Base-by-base conservation (phyloP, 129 eudicot species). In the Lonicera japonica region DNA sequence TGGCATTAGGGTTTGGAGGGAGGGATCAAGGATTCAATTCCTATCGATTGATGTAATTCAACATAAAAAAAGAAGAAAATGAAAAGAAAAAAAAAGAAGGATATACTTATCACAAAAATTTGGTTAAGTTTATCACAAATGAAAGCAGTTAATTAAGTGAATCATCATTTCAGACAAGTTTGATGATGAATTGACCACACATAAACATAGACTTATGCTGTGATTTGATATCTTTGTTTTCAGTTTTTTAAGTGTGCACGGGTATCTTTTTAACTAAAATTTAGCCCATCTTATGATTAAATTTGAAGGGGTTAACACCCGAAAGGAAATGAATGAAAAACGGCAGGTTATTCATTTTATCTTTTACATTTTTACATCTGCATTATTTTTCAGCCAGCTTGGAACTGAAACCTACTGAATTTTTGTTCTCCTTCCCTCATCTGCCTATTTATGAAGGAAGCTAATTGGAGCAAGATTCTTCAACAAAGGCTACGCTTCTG, bases 381-480 rank as follows among this genome's bases (percentile, higher is more conserved):
- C 23, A 11, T 25, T 14, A 23, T 46, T 16, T 63, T 4, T 63
- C 4, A 46, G 21, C 56, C 36, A 18, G 36, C 21, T 46, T 7
- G 10, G 5, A 38, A 6, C 22, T n/a, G n/a, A n/a, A n/a, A 38
- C 6, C 56, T 46, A 63, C 53, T 67, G 21, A 67, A 46, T 67
- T 23, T 23, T 11, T 21, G 22, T 62, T 70, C 51, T 22, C 53
- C 59, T 43, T 68, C 18, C 23, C 50, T 59, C 23, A 7, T 38
- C 57, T 63, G 43, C 38, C 66, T 18, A n/a, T 47, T 29, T 64
- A 21, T 64, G 74, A 63, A 87, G 96, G 86, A 92, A 88, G 82
- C 81, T 92, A 22, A 82, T 91, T 53, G 98, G 98, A 73, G 98
- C 98, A 41, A 75, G 98, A 69, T 88, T 82, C 80, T 91, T 82